Evolutionary conservation across 2,329 filamentous ascomycete species (phyloP), one percentile per base, ranked within the genome.

Genomic region (Penicillium psychrosexuale): DNA sequence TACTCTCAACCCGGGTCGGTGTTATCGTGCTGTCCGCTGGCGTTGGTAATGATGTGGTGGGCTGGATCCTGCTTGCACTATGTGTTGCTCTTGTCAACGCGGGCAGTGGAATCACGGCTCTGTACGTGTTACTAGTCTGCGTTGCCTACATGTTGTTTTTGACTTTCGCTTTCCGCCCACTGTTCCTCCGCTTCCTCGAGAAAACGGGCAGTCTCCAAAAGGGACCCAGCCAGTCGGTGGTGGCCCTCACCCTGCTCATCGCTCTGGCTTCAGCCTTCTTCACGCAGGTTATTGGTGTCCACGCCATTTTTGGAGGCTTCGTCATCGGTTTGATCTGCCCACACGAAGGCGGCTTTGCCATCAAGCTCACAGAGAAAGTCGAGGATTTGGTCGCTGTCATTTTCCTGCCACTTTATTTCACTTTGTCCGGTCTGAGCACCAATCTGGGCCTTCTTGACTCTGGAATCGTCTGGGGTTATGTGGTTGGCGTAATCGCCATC

Each of bases 1-100:
- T 97, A 47, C 84, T 97, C 5, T 78, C 83, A 51, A 94, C 91
- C 2, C 83, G 87, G 0, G 92, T 96, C 5, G 92, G 92, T 67
- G 84, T 96, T 34, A 95, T 95, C 36, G 89, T 92, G 1, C 80
- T 97, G 8, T 91, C 92, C 3, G 92, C 92, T 6, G 93, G 93
- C 48, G 91, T 97, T 13, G 91, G 90, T 1, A 97, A 97, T 69
- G 93, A 97, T 68, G 91, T 94, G 15, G 84, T 88, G 3, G 90
- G 90, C 54, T 97, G 93, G 93, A 87, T 97, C 61, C 79, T 97
- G 15, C 85, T 97, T 24, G 93, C 93, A 0, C 86, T 97, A 28
- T 97, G 93, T 63, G 92, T 97, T 33, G 90, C 93, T 0, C 81
- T 97, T 27, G 92, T 96, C 66, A 97, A 97, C 68, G 91, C 92